These are phyloP conservation scores for Cucurbita moschata DNA, from an alignment of 306 rosid species.

Conservation along the genomic window DNA sequence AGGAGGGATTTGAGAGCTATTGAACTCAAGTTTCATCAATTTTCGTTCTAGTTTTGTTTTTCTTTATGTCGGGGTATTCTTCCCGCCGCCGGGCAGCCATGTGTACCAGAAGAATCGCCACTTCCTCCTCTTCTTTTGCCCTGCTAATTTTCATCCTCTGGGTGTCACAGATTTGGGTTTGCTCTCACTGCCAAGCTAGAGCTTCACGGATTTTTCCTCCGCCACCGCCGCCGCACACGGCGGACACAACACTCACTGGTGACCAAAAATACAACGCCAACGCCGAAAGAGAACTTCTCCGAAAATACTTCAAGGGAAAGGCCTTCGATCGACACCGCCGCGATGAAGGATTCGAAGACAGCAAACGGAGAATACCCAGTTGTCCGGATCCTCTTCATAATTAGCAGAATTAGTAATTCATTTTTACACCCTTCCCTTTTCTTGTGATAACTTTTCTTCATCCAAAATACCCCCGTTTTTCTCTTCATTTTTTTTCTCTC, in stretches of 20 bases:
- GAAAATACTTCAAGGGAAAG: conserved; percentile 36
- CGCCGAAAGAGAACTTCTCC: conserved; percentile 28
- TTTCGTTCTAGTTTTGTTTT: background rate
- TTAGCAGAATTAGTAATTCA: conserved; percentile 29
- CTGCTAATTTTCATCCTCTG: conserved; percentile 15
- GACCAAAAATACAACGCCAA: background rate
- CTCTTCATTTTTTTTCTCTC: conserved; percentile 17
- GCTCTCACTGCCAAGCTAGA: conserved; percentile 32
- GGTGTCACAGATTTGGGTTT: conserved; percentile 32
- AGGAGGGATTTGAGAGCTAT: background rate
- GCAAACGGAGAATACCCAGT: conserved; percentile 72
- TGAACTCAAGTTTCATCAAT: background rate
- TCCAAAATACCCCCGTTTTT: conserved; percentile 85
- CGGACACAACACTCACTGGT: background rate
- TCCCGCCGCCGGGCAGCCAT: background rate
- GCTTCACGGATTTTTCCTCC: conserved; percentile 27
- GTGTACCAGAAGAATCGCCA: background rate
- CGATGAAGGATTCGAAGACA: conserved; percentile 30
- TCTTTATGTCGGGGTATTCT: background rate
- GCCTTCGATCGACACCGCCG: conserved; percentile 20
- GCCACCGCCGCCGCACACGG: background rate
- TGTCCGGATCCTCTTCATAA: conserved; percentile 99
- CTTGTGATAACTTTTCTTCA: conserved; percentile 11
- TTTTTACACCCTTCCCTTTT: conserved; percentile 5
- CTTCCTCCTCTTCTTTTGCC: background rate